Evolutionary conservation across 108 stramenopile species (phyloP).

Genomic region (Stephanodiscus minutulus): DNA sequence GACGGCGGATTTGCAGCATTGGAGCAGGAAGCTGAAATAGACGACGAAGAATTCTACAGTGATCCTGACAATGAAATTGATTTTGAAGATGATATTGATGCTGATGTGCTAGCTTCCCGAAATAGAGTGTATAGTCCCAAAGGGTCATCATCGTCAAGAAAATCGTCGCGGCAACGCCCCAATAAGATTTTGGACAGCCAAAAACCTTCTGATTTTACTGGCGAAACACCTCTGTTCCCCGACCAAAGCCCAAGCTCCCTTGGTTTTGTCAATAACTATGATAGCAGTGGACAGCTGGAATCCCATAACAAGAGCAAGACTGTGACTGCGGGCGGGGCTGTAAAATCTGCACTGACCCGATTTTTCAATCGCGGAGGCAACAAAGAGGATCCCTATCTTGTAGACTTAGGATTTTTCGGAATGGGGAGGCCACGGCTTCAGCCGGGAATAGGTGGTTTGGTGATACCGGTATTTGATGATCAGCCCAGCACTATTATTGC

Average conservation of each 20-base stretch:
- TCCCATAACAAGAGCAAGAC: slow-evolving; percentile 49
- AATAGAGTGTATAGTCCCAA: slow-evolving; percentile 59
- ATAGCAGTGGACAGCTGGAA: slow-evolving; percentile 29
- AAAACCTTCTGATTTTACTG: slow-evolving; percentile 15
- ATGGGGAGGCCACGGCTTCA: slow-evolving; percentile 89
- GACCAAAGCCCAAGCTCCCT: slow-evolving; percentile 29
- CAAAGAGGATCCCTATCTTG: slow-evolving; percentile 81
- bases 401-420: slow-evolving; percentile 88
- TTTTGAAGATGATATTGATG: slow-evolving; percentile 81
- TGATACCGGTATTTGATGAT: slow-evolving; percentile 94
- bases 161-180: slow-evolving; percentile 24
- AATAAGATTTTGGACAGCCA: slow-evolving; percentile 49
- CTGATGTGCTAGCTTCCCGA: slow-evolving; percentile 87
- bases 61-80: slow-evolving; percentile 59
- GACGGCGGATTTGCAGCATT: slow-evolving; percentile 32
- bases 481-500: slow-evolving; percentile 93
- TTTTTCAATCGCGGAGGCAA: slow-evolving; percentile 88
- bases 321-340: slow-evolving; percentile 83
- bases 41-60: slow-evolving; percentile 85
- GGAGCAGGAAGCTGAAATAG: slow-evolving; percentile 54
- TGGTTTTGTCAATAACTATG: slow-evolving; percentile 25
- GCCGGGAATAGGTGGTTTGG: slow-evolving; percentile 86
- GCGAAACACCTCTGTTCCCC: slow-evolving; percentile 9
- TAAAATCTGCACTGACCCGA: slow-evolving; percentile 87
- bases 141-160: slow-evolving; percentile 18